A percentile compares a stretch with the other conserved stretches of the same genome.
phyloP scores from a whole-genome alignment of 805 yeast species.

The Saccharomycopsis fibuligera region DNA sequence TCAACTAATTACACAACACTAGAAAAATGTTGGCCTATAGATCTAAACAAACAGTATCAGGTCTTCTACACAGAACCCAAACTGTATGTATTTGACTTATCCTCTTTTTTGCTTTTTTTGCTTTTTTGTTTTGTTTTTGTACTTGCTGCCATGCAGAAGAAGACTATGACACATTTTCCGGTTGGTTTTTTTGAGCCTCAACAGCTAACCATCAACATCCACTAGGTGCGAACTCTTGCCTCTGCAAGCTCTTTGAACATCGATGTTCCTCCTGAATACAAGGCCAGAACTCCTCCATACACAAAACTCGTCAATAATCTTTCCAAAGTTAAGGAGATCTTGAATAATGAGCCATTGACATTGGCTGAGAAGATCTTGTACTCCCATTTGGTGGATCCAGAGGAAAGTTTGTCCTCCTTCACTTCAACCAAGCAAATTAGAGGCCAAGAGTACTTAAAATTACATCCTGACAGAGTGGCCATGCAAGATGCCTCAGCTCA shows the following conservation, averaged over 20 bases:
- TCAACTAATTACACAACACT: too few species aligned
- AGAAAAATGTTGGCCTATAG: too few species aligned
- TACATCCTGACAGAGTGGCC: constrained; percentile 96
- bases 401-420: constrained; percentile 25
- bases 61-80: too few species aligned
- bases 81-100: too few species aligned
- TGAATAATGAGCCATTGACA: constrained; percentile 73
- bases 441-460: constrained; percentile 85
- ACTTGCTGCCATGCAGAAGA: too few species aligned
- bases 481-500: constrained; percentile 99
- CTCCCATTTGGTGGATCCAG: constrained; percentile 91
- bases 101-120: too few species aligned
- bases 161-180: too few species aligned
- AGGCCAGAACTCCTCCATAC: constrained; percentile 83
- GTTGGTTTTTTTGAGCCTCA: background rate
- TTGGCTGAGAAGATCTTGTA: constrained; percentile 93
- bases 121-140: too few species aligned
- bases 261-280: constrained; percentile 59
- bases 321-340: constrained; percentile 53
- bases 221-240: background rate
- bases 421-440: constrained; percentile 38
- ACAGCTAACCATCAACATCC: background rate
- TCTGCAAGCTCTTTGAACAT: background rate
- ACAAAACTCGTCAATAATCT: constrained; percentile 64
- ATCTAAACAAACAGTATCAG: too few species aligned